Percentiles rank a stretch among this genome's conserved stretches.
These are phyloP conservation scores for Botrytis squamosa DNA, from an alignment of 2,329 filamentous ascomycete species.

Conservation along the genomic window DNA sequence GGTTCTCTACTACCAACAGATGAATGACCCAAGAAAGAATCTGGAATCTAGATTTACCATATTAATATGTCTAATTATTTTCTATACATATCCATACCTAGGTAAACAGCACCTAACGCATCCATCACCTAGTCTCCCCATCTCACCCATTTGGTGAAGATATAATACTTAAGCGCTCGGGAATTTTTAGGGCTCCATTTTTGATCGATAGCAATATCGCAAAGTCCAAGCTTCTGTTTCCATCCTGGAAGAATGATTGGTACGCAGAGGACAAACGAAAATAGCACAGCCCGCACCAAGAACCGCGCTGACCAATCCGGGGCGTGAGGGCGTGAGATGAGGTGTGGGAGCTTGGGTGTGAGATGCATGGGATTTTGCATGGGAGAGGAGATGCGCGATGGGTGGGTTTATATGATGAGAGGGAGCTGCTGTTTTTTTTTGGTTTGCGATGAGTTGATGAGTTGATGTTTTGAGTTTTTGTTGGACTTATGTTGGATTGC, in stretches of 20 bases:
- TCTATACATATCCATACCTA: neutral
- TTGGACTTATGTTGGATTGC: neutral
- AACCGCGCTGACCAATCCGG: slow-evolving; percentile 4
- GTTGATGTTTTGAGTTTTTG: neutral
- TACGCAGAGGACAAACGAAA: neutral
- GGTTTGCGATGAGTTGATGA: neutral
- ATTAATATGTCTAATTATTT: neutral
- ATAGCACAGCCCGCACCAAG: slow-evolving; percentile 13
- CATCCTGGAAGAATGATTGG: neutral
- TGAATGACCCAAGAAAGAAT: neutral
- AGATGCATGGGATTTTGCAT: neutral
- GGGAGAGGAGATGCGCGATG: neutral
- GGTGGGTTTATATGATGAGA: slow-evolving; percentile 3
- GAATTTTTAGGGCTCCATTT: neutral
- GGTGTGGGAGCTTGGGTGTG: slow-evolving; percentile 1
- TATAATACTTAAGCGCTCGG: slow-evolving; percentile 9
- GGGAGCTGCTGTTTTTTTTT: neutral
- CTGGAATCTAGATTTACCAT: neutral
- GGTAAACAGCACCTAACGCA: neutral
- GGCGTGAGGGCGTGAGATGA: neutral
- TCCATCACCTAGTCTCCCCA: neutral
- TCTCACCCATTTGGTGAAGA: neutral
- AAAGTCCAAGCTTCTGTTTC: neutral
- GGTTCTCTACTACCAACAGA: neutral
- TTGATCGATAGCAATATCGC: neutral